Evolutionary conservation across 441 rosid genomes (phyloP).

Genomic region (Gossypium davidsonii): DNA sequence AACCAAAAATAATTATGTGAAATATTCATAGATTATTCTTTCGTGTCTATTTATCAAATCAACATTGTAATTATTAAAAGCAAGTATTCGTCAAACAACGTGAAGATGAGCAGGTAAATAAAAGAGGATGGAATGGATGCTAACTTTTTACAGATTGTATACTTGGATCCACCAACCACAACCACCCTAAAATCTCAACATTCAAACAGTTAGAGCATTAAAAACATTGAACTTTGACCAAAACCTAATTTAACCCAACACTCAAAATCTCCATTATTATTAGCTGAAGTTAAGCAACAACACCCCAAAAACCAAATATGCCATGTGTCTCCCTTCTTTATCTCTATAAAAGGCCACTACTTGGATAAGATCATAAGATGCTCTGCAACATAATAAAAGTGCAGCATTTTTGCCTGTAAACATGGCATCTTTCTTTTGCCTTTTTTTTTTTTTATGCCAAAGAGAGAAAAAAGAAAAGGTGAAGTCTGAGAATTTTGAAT

Average conservation of each 20-base stretch:
- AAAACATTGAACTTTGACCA: neutral
- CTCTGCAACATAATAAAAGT: conserved; percentile 3
- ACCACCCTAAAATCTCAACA: too few relatives aligned
- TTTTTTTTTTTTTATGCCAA: neutral
- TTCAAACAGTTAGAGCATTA: too few relatives aligned
- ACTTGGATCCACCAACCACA: too few relatives aligned
- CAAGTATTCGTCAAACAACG: too few relatives aligned
- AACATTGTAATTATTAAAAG: too few relatives aligned
- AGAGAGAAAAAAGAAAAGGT: neutral
- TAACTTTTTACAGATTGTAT: too few relatives aligned
- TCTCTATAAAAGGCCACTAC: neutral
- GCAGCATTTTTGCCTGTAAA: neutral
- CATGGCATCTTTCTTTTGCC: neutral
- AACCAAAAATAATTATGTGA: too few relatives aligned
- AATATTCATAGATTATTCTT: too few relatives aligned
- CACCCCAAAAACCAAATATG: neutral
- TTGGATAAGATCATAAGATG: conserved; percentile 11
- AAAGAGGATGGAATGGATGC: too few relatives aligned
- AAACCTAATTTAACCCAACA: neutral
- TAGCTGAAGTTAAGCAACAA: neutral
- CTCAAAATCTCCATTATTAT: neutral
- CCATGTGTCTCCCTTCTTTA: neutral
- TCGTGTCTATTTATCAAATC: too few relatives aligned
- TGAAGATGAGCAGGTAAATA: too few relatives aligned
- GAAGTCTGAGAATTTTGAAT: neutral